These are phyloP conservation scores for Paraphaeosphaeria sporulosa DNA, from an alignment of 2,329 filamentous ascomycete species.

Conservation along the genomic window DNA sequence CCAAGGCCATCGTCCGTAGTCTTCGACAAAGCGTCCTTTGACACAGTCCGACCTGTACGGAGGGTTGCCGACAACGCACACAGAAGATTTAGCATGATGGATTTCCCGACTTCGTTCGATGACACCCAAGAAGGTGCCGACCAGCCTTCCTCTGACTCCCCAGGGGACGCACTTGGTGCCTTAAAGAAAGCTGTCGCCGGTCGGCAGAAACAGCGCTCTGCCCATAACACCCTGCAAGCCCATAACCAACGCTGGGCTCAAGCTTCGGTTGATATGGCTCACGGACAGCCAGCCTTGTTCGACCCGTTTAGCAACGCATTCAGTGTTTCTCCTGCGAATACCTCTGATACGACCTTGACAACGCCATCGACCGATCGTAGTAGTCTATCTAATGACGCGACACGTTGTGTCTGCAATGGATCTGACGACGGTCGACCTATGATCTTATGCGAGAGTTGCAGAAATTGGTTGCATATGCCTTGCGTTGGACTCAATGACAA, in stretches of 20 bases:
- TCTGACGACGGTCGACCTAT: conserved; percentile 63
- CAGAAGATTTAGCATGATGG: conserved; percentile 44
- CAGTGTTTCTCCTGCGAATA: conserved; percentile 55
- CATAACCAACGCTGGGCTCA: conserved; percentile 57
- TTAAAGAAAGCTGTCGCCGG: conserved; percentile 51
- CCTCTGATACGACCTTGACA: conserved; percentile 56
- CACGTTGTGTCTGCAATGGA: conserved; percentile 66
- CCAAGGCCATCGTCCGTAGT: conserved; percentile 39
- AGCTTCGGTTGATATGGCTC: conserved; percentile 49
- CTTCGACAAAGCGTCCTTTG: conserved; percentile 43
- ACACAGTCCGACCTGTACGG: conserved; percentile 35
- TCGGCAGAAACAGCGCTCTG: conserved; percentile 43
- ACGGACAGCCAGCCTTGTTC: conserved; percentile 31
- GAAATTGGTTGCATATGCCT: conserved; percentile 67
- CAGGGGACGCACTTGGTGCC: conserved; percentile 50
- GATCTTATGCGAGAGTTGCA: conserved; percentile 70
- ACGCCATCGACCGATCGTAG: conserved; percentile 63
- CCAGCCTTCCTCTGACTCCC: conserved; percentile 39
- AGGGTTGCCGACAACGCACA: conserved; percentile 32
- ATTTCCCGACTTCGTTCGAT: conserved; percentile 37
- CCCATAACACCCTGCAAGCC: conserved; percentile 50
- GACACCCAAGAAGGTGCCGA: conserved; percentile 30
- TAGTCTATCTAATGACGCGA: conserved; percentile 58
- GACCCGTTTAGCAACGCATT: conserved; percentile 50
- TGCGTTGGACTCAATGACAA: conserved; percentile 64